A percentile compares a stretch with the other conserved stretches of the same genome.
Evolutionary conservation across 2,329 filamentous ascomycete species (phyloP).

Genomic region (Fusarium sp.): DNA sequence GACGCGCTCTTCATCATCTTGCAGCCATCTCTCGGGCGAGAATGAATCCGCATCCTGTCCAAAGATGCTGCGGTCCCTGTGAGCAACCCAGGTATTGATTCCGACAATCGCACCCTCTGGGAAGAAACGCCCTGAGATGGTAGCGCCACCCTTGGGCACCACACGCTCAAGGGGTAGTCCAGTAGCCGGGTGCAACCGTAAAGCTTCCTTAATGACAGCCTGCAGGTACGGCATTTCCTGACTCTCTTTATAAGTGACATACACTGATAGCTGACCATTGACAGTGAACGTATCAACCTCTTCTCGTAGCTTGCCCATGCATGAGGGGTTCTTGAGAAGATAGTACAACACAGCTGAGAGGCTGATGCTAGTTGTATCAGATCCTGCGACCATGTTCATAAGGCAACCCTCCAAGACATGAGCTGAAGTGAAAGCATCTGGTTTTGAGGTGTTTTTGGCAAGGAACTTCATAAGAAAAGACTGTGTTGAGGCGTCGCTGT

Average conservation of each 20-base stretch:
- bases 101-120: neutral
- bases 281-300: neutral
- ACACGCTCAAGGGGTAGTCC: slow-evolving; percentile 13
- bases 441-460: neutral
- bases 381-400: neutral
- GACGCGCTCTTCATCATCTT: neutral
- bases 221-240: slow-evolving; percentile 13
- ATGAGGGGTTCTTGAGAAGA: neutral
- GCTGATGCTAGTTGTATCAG: neutral
- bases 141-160: neutral
- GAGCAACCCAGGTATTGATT: neutral
- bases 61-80: neutral
- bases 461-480: neutral
- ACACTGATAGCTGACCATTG: neutral
- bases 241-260: neutral
- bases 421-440: neutral
- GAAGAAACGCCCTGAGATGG: neutral
- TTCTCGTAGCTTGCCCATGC: neutral
- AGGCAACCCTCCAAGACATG: neutral
- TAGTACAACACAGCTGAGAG: neutral
- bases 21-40: neutral
- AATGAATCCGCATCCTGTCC: neutral
- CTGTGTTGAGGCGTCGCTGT: neutral
- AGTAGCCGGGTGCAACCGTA: slow-evolving; percentile 30
- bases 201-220: slow-evolving; percentile 29